These are phyloP conservation scores for Eucalyptus victrix DNA, from an alignment of 345 rosid genomes.

Conservation along the genomic window DNA sequence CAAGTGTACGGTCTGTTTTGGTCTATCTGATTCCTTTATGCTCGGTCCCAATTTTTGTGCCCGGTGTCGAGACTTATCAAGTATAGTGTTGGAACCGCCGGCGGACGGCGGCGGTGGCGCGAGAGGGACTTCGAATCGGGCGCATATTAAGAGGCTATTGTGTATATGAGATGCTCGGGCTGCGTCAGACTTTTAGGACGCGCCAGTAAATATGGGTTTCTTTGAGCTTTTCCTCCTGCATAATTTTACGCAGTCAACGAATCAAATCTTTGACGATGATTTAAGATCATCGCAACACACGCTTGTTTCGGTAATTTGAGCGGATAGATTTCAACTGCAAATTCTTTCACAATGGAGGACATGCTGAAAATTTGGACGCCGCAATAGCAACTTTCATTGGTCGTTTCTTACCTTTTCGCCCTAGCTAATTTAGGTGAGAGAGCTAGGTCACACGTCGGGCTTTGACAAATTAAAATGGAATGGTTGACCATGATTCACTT, in stretches of 20 bases:
- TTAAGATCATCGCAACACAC: not conserved
- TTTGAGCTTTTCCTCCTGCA: not conserved
- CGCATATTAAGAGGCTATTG: not conserved
- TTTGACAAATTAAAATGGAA: not conserved
- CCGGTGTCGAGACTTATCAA: not conserved
- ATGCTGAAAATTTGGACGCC: not conserved
- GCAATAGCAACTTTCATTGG: not conserved
- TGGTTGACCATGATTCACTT: not conserved
- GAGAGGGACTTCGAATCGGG: not conserved
- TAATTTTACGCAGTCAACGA: not conserved
- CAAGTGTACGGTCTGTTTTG: not conserved
- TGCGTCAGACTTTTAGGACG: not conserved
- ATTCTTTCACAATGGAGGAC: not conserved
- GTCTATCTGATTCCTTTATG: not conserved
- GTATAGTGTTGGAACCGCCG: not conserved
- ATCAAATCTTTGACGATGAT: not conserved
- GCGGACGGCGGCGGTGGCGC: no score
- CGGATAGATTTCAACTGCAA: not conserved
- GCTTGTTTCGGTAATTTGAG: not conserved
- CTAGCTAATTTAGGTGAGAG: not conserved
- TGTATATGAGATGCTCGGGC: not conserved
- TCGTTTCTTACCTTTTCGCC: not conserved
- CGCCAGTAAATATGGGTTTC: not conserved
- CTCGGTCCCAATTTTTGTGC: not conserved
- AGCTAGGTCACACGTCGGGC: not conserved